These are phyloP conservation scores for Dillenia suffruticosa DNA, from an alignment of 164 flowering plant genomes.

Conservation along the genomic window DNA sequence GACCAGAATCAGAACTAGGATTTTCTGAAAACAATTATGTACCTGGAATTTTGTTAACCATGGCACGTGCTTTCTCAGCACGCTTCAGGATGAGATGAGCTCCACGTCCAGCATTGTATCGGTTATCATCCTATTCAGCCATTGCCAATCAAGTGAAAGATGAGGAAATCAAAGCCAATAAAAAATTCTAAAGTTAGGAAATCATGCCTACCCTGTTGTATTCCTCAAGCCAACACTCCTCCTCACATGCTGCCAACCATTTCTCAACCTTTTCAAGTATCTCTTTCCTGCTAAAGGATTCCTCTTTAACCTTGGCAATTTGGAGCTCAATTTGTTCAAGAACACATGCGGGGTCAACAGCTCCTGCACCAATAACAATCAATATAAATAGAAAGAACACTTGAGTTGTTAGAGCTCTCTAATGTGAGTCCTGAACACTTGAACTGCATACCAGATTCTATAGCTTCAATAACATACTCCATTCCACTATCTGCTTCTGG, in stretches of 20 bases:
- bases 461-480: constrained; percentile 59
- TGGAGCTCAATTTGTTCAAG: constrained; percentile 49
- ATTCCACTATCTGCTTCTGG: constrained; percentile 43
- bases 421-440: not conserved
- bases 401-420: not conserved
- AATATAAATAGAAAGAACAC: not conserved
- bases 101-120: constrained; percentile 74
- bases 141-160: not conserved
- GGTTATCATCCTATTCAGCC: constrained; percentile 51
- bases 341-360: constrained; percentile 31
- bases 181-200: not conserved
- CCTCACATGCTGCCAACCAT: constrained; percentile 64
- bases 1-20: no score
- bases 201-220: constrained; percentile 45
- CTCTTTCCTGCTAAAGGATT: constrained; percentile 51
- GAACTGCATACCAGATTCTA: constrained; percentile 59
- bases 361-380: constrained; percentile 23
- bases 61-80: constrained; percentile 59
- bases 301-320: constrained; percentile 46
- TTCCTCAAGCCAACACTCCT: constrained; percentile 70
- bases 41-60: constrained; percentile 68
- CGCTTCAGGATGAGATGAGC: constrained; percentile 62
- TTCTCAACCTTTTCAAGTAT: constrained; percentile 63
- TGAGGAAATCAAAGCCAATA: not conserved
- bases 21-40: not conserved